Evolutionary conservation across 2,329 filamentous ascomycete species (phyloP).

Genomic region (Fusarium metavorans): DNA sequence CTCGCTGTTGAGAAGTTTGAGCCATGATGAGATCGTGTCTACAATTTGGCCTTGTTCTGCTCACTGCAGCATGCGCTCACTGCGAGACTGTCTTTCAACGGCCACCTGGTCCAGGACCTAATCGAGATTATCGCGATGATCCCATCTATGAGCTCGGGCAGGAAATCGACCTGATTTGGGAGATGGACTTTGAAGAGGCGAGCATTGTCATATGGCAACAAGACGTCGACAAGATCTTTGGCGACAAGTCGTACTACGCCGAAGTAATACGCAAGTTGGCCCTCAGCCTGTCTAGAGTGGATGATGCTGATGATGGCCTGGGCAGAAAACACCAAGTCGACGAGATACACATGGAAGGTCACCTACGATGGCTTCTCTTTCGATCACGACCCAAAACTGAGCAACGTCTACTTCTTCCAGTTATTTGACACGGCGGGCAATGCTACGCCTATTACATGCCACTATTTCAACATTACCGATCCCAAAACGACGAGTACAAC

Average conservation of each 20-base stretch:
- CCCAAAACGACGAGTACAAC: neutral
- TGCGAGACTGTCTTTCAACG: neutral
- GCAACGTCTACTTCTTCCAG: slow-evolving; percentile 12
- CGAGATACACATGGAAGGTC: slow-evolving; percentile 1
- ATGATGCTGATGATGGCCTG: neutral
- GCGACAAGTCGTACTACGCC: neutral
- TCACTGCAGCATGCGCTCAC: neutral
- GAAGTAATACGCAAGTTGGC: neutral
- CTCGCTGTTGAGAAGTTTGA: neutral
- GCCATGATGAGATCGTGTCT: neutral
- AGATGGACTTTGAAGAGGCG: slow-evolving; percentile 4
- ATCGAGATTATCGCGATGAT: slow-evolving; percentile 4
- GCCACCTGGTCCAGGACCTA: neutral
- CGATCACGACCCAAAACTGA: neutral
- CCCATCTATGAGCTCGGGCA: neutral
- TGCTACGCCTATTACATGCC: neutral
- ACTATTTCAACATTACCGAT: slow-evolving; percentile 14
- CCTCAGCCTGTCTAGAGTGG: neutral
- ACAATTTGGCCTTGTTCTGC: neutral
- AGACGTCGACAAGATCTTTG: neutral
- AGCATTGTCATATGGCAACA: slow-evolving; percentile 2
- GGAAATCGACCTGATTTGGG: slow-evolving; percentile 4
- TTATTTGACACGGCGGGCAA: neutral
- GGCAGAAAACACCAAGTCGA: neutral
- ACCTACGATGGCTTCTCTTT: slow-evolving; percentile 2